phyloP scores from a whole-genome alignment of 225 moss, liverwort and hornwort genomes.

The Sphagnum contortum region DNA sequence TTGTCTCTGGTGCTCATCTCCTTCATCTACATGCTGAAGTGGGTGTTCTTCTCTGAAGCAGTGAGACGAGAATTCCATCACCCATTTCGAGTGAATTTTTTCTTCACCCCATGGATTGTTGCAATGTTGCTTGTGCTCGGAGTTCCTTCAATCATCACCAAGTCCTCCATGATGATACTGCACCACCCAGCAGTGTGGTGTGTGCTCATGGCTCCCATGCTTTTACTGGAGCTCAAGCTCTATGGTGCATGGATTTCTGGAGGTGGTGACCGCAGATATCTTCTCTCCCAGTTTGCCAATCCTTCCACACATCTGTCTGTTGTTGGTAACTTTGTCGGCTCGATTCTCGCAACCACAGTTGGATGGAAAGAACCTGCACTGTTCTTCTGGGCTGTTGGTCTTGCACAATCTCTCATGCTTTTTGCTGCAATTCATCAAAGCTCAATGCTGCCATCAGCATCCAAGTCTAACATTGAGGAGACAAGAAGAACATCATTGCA shows the following conservation, averaged over 20 bases:
- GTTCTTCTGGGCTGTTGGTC: conserved; percentile 9
- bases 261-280: neutral
- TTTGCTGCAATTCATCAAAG: conserved; percentile 8
- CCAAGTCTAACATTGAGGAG: too few species aligned
- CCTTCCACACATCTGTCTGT: conserved; percentile 11
- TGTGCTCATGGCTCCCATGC: too few species aligned
- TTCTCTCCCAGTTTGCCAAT: conserved; percentile 6
- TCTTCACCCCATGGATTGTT: too few species aligned
- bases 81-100: too few species aligned
- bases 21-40: too few species aligned
- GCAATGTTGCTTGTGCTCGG: too few species aligned
- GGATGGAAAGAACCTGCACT: conserved; percentile 9
- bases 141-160: too few species aligned
- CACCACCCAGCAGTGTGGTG: too few species aligned
- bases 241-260: conserved; percentile 8
- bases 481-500: neutral
- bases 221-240: conserved; percentile 2
- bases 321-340: conserved; percentile 7
- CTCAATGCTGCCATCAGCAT: neutral
- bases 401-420: conserved; percentile 2
- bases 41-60: too few species aligned
- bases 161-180: too few species aligned
- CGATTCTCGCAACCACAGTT: neutral
- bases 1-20: too few species aligned
- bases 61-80: too few species aligned